Percentiles rank a stretch among this genome's conserved stretches.
phyloP scores from a whole-genome alignment of 257 asterid species.

The Marsdenia floribunda region DNA sequence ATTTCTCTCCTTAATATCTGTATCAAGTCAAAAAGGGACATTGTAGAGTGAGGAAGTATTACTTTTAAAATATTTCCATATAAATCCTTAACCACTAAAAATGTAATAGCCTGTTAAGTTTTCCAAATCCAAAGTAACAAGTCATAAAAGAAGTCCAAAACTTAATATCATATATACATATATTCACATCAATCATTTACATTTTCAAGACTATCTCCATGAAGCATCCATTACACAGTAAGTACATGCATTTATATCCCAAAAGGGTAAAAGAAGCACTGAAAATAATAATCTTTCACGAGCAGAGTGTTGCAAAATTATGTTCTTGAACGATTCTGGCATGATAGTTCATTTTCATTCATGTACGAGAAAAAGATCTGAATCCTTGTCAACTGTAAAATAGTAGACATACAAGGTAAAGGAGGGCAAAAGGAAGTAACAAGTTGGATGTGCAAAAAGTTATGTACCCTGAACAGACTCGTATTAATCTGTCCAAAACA shows the following conservation, averaged over 20 bases:
- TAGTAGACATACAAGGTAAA: neutral
- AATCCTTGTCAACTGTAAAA: neutral
- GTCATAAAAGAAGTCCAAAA: neutral
- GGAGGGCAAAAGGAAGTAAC: neutral
- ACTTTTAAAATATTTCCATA: neutral
- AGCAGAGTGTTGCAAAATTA: neutral
- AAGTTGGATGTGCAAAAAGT: neutral
- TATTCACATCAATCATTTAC: neutral
- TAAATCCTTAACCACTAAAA: neutral
- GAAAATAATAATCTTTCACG: neutral
- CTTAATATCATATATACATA: neutral
- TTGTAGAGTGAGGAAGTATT: neutral
- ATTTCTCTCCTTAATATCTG: neutral
- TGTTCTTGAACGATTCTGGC: neutral
- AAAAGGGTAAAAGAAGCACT: neutral
- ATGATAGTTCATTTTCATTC: neutral
- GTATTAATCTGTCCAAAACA: neutral
- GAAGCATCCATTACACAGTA: neutral
- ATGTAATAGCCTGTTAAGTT: neutral
- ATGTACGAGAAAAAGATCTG: neutral
- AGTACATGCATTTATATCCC: neutral
- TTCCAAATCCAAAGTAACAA: too few species aligned
- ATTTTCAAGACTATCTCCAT: neutral
- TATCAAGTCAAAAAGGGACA: neutral
- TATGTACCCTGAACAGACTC: neutral